Conservation (phyloP, 2,329 filamentous ascomycete species). For the Endoconidiophora laricicola region DNA sequence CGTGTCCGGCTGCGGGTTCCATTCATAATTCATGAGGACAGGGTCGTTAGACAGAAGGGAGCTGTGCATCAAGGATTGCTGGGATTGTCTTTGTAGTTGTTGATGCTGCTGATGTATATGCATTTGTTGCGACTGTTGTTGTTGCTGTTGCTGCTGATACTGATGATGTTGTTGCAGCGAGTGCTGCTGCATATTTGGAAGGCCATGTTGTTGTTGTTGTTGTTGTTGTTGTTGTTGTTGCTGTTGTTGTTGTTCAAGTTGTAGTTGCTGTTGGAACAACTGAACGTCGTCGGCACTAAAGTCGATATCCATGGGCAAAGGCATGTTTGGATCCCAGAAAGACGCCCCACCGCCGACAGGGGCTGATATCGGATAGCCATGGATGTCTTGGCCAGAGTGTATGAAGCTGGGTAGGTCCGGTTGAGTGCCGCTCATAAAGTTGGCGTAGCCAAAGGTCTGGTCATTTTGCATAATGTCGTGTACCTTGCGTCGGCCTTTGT, state of each 20-base stretch:
- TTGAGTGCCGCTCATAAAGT: slow-evolving; percentile 33
- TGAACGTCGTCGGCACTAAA: slow-evolving; percentile 29
- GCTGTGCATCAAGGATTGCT: neutral
- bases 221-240: slow-evolving; percentile 15
- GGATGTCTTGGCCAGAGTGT: slow-evolving; percentile 35
- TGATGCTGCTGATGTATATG: slow-evolving; percentile 3
- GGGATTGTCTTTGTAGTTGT: slow-evolving; percentile 8
- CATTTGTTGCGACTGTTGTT: slow-evolving; percentile 1
- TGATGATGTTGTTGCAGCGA: slow-evolving; percentile 15
- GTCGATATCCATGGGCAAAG: slow-evolving; percentile 39
- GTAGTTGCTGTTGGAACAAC: slow-evolving; percentile 24
- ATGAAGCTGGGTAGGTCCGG: slow-evolving; percentile 30
- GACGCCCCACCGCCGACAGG: slow-evolving; percentile 32
- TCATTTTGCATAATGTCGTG: slow-evolving; percentile 38
- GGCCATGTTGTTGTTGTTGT: slow-evolving; percentile 10
- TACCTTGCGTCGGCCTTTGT: slow-evolving; percentile 25
- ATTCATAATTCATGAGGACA: neutral
- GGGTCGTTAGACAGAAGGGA: neutral
- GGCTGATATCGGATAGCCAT: slow-evolving; percentile 43
- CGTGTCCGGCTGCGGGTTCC: slow-evolving; percentile 3
- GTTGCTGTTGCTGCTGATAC: slow-evolving; percentile 17
- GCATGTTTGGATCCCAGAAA: slow-evolving; percentile 39
- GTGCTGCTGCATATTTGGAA: slow-evolving; percentile 15
- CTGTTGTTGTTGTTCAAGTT: slow-evolving; percentile 15
- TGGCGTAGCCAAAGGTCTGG: slow-evolving; percentile 34